Percentiles rank a stretch among this genome's conserved stretches.
Conservation (phyloP, 2,329 filamentous ascomycete species). For the Sporothrix euskadiensis region DNA sequence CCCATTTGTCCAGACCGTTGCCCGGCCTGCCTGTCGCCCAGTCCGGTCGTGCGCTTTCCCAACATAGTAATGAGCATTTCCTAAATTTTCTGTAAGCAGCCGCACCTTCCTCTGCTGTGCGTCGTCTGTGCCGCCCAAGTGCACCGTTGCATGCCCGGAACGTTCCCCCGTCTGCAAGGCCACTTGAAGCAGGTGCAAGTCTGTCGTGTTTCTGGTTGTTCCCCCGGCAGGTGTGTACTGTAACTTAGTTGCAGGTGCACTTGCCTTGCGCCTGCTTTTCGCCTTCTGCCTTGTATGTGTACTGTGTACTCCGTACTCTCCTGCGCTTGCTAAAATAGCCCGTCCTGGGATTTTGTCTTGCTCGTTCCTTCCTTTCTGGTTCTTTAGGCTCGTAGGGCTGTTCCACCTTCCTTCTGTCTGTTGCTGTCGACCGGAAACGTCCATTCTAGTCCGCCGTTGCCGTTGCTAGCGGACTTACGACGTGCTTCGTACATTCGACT, state of each 20-base stretch:
- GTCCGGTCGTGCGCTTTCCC: not conserved
- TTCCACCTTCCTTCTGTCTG: not conserved
- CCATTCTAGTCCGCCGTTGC: not conserved
- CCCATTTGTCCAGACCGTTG: not conserved
- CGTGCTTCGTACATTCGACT: slow-evolving; percentile 7
- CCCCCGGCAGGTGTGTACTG: not conserved
- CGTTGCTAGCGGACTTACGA: slow-evolving; percentile 5
- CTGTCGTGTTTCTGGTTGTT: not conserved
- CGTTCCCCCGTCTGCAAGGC: not conserved
- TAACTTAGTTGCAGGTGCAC: not conserved
- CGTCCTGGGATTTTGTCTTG: not conserved
- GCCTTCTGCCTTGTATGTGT: too few relatives aligned
- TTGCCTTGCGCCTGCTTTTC: not conserved
- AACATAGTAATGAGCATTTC: not conserved
- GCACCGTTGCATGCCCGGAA: slow-evolving; percentile 8
- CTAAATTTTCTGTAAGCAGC: not conserved
- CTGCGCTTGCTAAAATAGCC: not conserved
- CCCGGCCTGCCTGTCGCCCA: not conserved
- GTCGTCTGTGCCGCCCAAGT: not conserved
- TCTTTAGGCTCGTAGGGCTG: slow-evolving; percentile 13
- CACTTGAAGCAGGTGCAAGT: not conserved
- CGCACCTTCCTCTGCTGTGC: not conserved
- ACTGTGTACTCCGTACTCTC: too few relatives aligned
- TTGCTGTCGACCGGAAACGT: not conserved
- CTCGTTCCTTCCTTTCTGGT: not conserved